These are phyloP conservation scores for Mycena rosella DNA, from an alignment of 768 basidiomycete species.

Conservation along the genomic window DNA sequence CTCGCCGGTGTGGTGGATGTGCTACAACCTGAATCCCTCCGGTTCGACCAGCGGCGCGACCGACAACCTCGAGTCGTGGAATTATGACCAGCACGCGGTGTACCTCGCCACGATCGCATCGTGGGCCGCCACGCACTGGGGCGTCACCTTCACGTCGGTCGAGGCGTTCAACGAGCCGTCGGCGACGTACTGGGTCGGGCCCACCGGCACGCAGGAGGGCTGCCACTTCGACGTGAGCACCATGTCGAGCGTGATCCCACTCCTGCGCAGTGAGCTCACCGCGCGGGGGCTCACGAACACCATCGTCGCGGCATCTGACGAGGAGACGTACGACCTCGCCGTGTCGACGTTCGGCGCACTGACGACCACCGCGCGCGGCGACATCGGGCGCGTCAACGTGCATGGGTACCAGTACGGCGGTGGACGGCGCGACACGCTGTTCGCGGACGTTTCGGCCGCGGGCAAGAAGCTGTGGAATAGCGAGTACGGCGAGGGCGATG, in stretches of 20 bases:
- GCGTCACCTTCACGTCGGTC: conserved; percentile 36
- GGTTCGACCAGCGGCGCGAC: conserved; percentile 30
- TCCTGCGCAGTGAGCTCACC: conserved; percentile 35
- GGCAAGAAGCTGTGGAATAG: conserved; percentile 36
- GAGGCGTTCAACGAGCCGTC: conserved; percentile 40
- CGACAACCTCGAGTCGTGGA: conserved; percentile 39
- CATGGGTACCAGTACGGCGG: conserved; percentile 37
- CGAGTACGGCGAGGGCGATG: conserved; percentile 38
- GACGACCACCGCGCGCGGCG: conserved; percentile 16
- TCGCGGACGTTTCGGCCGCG: conserved; percentile 10
- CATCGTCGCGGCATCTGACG: conserved; percentile 35
- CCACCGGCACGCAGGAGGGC: conserved; percentile 37
- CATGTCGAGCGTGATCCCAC: conserved; percentile 33
- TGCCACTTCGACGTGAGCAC: conserved; percentile 39
- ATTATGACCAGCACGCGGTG: conserved; percentile 35
- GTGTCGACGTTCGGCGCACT: conserved; percentile 17
- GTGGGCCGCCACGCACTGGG: conserved; percentile 28
- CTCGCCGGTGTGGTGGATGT: conserved; percentile 38
- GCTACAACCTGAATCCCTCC: conserved; percentile 34
- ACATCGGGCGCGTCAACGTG: conserved; percentile 34
- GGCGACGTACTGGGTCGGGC: conserved; percentile 34
- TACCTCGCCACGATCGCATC: conserved; percentile 34
- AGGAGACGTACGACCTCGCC: conserved; percentile 36
- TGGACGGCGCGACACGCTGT: conserved; percentile 33
- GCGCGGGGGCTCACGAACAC: conserved; percentile 31